phyloP scores from a whole-genome alignment of 208 protist species.

The Phytomonas francai region DNA sequence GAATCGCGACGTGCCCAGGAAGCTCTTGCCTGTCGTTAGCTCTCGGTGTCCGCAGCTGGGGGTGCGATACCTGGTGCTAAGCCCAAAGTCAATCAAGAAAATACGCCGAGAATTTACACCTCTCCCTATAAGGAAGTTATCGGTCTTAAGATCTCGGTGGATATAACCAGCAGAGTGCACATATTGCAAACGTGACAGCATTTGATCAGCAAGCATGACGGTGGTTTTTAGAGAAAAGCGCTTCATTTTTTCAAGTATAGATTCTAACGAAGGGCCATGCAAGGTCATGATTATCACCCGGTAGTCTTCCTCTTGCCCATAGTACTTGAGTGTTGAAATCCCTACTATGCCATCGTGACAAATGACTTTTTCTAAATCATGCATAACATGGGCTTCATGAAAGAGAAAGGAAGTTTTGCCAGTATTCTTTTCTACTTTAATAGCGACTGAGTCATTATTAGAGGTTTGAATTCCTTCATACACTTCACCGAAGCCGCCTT shows the following conservation, averaged over 20 bases:
- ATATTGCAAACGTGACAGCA: conserved; percentile 95
- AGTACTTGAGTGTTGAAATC: conserved; percentile 95
- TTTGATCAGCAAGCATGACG: conserved; percentile 97
- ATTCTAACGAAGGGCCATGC: conserved; percentile 96
- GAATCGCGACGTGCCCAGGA: conserved; percentile 96
- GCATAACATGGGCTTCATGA: conserved; percentile 94
- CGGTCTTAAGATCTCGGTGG: conserved; percentile 97
- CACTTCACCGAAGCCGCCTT: conserved; percentile 98
- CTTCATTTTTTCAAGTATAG: conserved; percentile 65
- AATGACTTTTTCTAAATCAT: conserved; percentile 64
- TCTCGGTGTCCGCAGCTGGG: conserved; percentile 54
- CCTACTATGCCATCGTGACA: conserved; percentile 56
- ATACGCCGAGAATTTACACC: conserved; percentile 70
- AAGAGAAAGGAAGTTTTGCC: conserved; percentile 94
- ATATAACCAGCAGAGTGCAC: conserved; percentile 97
- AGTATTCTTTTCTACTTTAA: conserved; percentile 79
- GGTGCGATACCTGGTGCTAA: conserved; percentile 70
- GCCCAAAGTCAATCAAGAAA: conserved; percentile 94
- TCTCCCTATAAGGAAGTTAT: conserved; percentile 99
- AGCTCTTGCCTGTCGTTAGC: conserved; percentile 83
- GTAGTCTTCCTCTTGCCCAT: conserved; percentile 95
- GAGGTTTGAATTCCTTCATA: conserved; percentile 79
- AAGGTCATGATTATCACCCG: conserved; percentile 99
- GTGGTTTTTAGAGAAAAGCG: conserved; percentile 98
- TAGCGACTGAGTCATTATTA: conserved; percentile 50